Conservation (phyloP, 2,329 filamentous ascomycete genomes). For the Colletotrichum destructivum region DNA sequence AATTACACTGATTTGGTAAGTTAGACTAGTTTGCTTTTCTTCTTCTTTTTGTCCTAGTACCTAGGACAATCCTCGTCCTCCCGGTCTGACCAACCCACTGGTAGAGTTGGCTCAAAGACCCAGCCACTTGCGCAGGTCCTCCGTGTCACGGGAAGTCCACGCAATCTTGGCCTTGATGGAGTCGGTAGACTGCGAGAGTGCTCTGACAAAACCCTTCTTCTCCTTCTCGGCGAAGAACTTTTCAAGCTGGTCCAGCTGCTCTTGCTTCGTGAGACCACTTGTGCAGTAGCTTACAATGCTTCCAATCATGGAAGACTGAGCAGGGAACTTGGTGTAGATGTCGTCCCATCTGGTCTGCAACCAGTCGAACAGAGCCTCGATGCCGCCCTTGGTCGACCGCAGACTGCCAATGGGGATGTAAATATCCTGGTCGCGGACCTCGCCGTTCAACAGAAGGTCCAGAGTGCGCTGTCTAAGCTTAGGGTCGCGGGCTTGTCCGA, state of each 20-base stretch:
- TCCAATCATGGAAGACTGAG: constrained; percentile 88
- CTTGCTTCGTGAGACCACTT: constrained; percentile 82
- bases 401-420: constrained; percentile 90
- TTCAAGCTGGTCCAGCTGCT: constrained; percentile 83
- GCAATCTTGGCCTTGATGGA: constrained; percentile 86
- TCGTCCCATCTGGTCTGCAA: constrained; percentile 91
- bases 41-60: neutral
- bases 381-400: constrained; percentile 82
- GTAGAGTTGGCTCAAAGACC: constrained; percentile 18
- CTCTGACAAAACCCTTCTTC: constrained; percentile 88
- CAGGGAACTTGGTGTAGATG: constrained; percentile 84
- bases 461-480: constrained; percentile 88
- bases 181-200: constrained; percentile 91
- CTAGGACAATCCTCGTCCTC: neutral
- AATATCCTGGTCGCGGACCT: constrained; percentile 95
- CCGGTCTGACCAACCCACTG: neutral
- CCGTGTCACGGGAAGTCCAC: constrained; percentile 83
- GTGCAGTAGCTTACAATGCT: constrained; percentile 87
- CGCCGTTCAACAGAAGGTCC: constrained; percentile 79
- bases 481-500: constrained; percentile 84
- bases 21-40: neutral
- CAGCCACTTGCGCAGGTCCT: constrained; percentile 77
- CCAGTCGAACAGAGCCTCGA: constrained; percentile 86
- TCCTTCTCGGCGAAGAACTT: constrained; percentile 86
- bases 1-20: neutral